Base-by-base conservation (phyloP, 768 basidiomycete genomes). In the Leccinum variicolor region DNA sequence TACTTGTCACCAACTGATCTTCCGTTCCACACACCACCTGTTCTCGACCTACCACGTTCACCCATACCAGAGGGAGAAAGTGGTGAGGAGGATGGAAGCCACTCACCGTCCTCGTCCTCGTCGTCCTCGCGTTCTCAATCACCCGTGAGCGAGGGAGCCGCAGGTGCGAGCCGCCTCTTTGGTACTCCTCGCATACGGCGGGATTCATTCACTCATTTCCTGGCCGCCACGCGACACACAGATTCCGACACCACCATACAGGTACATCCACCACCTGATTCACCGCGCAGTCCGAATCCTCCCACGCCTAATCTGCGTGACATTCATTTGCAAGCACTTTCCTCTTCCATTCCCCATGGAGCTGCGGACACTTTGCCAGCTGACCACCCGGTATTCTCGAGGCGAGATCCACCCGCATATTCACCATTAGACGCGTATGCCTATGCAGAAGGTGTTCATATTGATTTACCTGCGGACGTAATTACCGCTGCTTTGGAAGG, bases 401-500 rank as follows among this genome's bases (percentile, higher is more conserved):
- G 85, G 64, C 80, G 83, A 56, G 87, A 89, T 60, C 92, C 92
- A 21, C 92, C 92, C 25, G 90, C 89, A 17, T 94, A 94, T 74
- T 92, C 91, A 6, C 91, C 92, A n/a, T 73, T 93, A 66, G 91
- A 93, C 67, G 86, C 90, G n/a, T 89, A 79, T 64, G 81, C 84
- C 25, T 92, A 92, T 66, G 78, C 85, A 52, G 93, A 92, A 43
- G 94, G 94, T 29, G 91, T 96, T n/a, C 90, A 91, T 52, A 86
- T 95, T 50, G 92, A 97, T 73, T 77, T 97, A 33, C 94, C 94
- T 25, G 92, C 94, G 33, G 94, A 97, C 64, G 83, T 96, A 56
- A 94, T 97, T 64, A 83, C 91, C 23, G 91, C 92, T 49, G 92
- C 94, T 8, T 74, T 97, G 64, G 94, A 94, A 73, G 88, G 88